Conservation (phyloP, 805 yeast genomes). For the Maudiozyma turicensis region DNA sequence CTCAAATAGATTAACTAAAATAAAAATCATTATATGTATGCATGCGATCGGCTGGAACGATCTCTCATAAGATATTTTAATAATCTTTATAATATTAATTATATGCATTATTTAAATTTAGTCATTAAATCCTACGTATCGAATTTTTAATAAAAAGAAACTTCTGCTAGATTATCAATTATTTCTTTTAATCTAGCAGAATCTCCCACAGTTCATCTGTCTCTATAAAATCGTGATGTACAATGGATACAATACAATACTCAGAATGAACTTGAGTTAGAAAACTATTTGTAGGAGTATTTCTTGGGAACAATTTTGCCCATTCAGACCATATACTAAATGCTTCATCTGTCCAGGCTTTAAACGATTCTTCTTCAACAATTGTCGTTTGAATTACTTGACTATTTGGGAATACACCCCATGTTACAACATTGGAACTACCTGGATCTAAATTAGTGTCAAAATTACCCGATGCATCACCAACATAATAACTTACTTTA, state of each 20-base stretch:
- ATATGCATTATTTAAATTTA: background rate
- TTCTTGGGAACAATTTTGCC: slow-evolving; percentile 64
- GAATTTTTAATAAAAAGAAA: background rate
- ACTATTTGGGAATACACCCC: slow-evolving; percentile 94
- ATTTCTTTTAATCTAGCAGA: slow-evolving; percentile 25
- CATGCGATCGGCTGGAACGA: background rate
- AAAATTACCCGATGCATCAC: slow-evolving; percentile 51
- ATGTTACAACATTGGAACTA: slow-evolving; percentile 77
- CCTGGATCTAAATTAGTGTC: slow-evolving; percentile 48
- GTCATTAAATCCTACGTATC: background rate
- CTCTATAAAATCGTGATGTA: slow-evolving; percentile 73
- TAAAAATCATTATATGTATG: no score
- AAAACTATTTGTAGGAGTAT: slow-evolving; percentile 46
- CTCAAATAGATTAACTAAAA: background rate
- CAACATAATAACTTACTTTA: slow-evolving; percentile 65
- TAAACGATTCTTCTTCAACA: slow-evolving; percentile 83
- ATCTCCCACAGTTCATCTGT: slow-evolving; percentile 72
- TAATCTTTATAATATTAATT: background rate
- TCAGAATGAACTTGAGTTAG: slow-evolving; percentile 51
- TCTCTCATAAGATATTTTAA: background rate
- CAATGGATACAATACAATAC: slow-evolving; percentile 71
- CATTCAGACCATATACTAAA: slow-evolving; percentile 87
- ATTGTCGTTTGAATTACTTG: slow-evolving; percentile 89
- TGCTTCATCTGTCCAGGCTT: slow-evolving; percentile 95
- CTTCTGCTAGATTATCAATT: no score